phyloP scores from a whole-genome alignment of 306 rosid genomes.

The Mucuna pruriens region DNA sequence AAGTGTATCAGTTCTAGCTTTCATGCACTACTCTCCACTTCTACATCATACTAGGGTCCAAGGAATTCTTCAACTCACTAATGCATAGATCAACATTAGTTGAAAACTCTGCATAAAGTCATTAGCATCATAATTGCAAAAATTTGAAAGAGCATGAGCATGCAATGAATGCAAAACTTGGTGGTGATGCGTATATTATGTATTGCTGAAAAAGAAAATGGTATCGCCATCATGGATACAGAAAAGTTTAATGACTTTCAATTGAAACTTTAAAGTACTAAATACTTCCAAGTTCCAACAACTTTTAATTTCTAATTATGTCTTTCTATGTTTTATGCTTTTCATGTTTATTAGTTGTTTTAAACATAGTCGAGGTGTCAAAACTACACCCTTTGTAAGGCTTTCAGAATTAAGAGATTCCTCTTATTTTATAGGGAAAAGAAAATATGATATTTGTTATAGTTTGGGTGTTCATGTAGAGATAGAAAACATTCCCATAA shows the following conservation, averaged over 20 bases:
- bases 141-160: not conserved
- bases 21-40: constrained; percentile 18
- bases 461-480: not conserved
- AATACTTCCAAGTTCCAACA: not conserved
- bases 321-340: not conserved
- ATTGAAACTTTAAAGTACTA: not conserved
- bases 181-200: constrained; percentile 1
- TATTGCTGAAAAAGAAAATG: not conserved
- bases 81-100: not conserved
- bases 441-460: not conserved
- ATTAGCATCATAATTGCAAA: not conserved
- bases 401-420: not conserved
- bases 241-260: too few species aligned
- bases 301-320: not conserved
- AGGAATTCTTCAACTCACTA: not conserved
- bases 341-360: not conserved
- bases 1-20: not conserved
- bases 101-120: not conserved
- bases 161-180: not conserved
- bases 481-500: not conserved
- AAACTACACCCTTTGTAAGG: constrained; percentile 6
- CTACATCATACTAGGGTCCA: constrained; percentile 1
- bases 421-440: not conserved
- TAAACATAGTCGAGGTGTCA: constrained; percentile 1
- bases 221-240: not conserved